Evolutionary conservation across 768 basidiomycete genomes (phyloP).

Genomic region (Hericium coralloides): DNA sequence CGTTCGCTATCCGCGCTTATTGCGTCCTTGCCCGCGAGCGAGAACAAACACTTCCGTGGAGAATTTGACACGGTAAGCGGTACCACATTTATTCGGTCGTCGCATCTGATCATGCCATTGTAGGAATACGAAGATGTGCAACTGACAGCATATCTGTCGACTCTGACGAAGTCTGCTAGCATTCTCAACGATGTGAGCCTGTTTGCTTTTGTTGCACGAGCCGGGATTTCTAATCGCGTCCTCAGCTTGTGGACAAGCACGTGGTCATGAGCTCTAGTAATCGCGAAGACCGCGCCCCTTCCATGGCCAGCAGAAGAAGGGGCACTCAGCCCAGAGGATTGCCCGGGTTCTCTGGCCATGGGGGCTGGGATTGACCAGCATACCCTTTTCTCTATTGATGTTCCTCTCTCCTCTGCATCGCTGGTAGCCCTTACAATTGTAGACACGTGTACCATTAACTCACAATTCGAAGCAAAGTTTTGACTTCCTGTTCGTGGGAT

Average conservation of each 20-base stretch:
- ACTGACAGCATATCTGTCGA: conserved; percentile 80
- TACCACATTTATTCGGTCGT: not conserved
- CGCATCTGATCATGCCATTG: not conserved
- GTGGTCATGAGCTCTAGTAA: conserved; percentile 44
- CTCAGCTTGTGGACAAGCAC: conserved; percentile 74
- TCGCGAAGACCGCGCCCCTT: conserved; percentile 42
- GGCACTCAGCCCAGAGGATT: conserved; percentile 7
- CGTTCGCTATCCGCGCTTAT: conserved; percentile 81
- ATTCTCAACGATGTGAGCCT: conserved; percentile 80
- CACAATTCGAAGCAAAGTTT: too few relatives aligned
- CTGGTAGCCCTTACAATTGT: too few relatives aligned
- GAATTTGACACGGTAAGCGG: conserved; percentile 78
- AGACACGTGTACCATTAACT: too few relatives aligned
- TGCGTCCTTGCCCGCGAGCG: conserved; percentile 81
- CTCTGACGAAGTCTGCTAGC: conserved; percentile 82
- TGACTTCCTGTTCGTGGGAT: too few relatives aligned
- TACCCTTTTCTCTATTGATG: too few relatives aligned
- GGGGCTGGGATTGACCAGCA: conserved; percentile 14
- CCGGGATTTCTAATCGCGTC: conserved; percentile 12
- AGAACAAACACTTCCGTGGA: conserved; percentile 71
- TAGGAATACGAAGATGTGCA: conserved; percentile 97
- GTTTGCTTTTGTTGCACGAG: not conserved
- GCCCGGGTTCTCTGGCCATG: conserved; percentile 4
- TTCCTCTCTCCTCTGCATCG: too few relatives aligned
- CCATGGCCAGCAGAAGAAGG: conserved; percentile 14